Base-by-base conservation (phyloP, 805 yeast species). In the Yamadazyma phyllophila region DNA sequence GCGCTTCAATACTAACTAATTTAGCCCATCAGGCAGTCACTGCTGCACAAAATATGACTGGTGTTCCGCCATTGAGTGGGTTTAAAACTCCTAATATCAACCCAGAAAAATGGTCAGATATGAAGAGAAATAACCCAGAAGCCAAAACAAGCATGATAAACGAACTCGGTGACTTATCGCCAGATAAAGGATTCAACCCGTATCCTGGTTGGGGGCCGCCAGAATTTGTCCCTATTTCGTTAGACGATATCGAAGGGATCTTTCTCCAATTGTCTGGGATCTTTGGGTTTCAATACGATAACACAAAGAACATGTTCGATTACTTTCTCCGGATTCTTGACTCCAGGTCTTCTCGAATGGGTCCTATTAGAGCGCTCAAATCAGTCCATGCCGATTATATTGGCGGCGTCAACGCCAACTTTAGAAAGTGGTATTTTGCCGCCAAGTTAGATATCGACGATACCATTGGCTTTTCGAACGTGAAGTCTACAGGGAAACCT, bases 391-490 rank as follows among this genome's bases (percentile, higher is more conserved):
- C 83, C 1, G 92, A 85, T 59, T 86, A 84, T 56, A 81, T 85
- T 56, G 88, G 89, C 2, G 94, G 92, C 0, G 55, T 72, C 3
- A 78, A 81, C 53, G 70, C 92, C 1, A 85, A 85, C 57, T 85
- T 78, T 58, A 73, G 76, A 48, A 85, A 81, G 53, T 85, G 94
- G 94, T 85, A 83, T 55, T 83, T 86, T 65, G 88, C 89, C 1
- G 79, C 88, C 2, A 80, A 78, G 49, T 69, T 85, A 67, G 90
- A 85, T 64, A 61, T 78, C 31, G 81, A 78, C 45, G 84, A 80
- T 51, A 61, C 73, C 1, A 47, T 66, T 46, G 77, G 76, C 1
- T 67, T 63, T 46, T 60, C 53, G 2, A 58, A 68, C 45, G 42
- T 59, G 13, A 48, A 59, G 38, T 45, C 52, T n/a, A 49, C 61